A percentile compares a stretch with the other conserved stretches of the same genome.
Conservation (phyloP, 306 rosid species). For the Lagenaria siceraria region DNA sequence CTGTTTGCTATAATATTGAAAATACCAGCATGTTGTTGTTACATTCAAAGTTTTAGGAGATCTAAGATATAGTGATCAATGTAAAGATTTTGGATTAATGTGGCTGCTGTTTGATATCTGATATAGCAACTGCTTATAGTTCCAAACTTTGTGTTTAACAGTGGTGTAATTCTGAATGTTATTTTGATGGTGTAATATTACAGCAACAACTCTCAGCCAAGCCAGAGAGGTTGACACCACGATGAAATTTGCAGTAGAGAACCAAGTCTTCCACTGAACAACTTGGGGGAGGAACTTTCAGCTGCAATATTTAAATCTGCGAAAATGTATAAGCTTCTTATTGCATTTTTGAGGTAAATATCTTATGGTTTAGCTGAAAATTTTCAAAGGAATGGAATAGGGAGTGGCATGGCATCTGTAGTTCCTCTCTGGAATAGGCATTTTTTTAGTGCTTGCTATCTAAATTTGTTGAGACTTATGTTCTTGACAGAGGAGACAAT, state of each 20-base stretch:
- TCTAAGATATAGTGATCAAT: neutral
- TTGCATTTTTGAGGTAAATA: slow-evolving; percentile 1
- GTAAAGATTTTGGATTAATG: neutral
- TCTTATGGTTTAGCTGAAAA: neutral
- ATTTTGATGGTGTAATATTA: slow-evolving; percentile 11
- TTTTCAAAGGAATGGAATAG: neutral
- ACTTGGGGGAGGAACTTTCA: slow-evolving; percentile 7
- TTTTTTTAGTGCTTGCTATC: neutral
- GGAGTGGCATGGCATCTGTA: neutral
- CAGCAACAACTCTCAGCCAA: slow-evolving; percentile 36
- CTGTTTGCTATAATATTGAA: neutral
- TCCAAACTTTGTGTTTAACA: neutral
- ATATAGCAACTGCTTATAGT: neutral
- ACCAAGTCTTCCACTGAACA: slow-evolving; percentile 10
- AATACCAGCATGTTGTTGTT: neutral
- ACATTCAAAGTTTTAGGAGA: neutral
- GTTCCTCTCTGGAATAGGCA: slow-evolving; percentile 4
- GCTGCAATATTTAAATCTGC: neutral
- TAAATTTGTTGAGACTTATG: neutral
- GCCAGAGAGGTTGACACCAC: slow-evolving; percentile 16
- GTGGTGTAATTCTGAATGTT: slow-evolving; percentile 2
- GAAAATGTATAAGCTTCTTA: neutral
- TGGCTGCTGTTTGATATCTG: neutral
- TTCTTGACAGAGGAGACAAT: neutral
- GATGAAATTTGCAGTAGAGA: slow-evolving; percentile 16